Evolutionary conservation across 495 filamentous ascomycete species (phyloP), one percentile per base, ranked within the genome.

Genomic region (Tirmania nivea): DNA sequence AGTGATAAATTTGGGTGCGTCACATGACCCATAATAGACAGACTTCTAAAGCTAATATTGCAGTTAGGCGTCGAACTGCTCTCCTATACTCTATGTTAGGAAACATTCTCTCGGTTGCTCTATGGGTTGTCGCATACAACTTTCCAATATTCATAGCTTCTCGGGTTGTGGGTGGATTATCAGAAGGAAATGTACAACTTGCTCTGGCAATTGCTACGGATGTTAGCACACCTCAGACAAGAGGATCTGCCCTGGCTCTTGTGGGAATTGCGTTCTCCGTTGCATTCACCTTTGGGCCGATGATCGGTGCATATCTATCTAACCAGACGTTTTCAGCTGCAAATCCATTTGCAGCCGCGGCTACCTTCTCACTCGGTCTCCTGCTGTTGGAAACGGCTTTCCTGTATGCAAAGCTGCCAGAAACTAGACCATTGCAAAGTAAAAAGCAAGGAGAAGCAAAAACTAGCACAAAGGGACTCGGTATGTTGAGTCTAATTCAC

Each of bases 171-270:
- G 90, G 90, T 14, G 90, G 90, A 0, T 69, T 99, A 55, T 94
- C 87, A 51, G 90, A 99, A 65, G 92, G 88, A 25, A 99, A 99
- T 61, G 85, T 99, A 0, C 90, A 99, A 69, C 71, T 99, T 2
- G 92, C 92, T 17, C 87, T 86, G 52, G 92, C 92, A 42, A 99
- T 99, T 61, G 90, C 92, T 10, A 92, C 90, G 8, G 90, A 99
- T 67, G 83, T 99, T 55, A 90, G 83, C 54, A 85, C 90, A 60
- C 78, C 83, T 52, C 73, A 75, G 48, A 80, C 77, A 54, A 75
- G 90, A 21, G 85, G 86, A 1, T 78, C 83, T 14, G 94, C 92
- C 34, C 94, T 99, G 81, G 90, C 90, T 12, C 72, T 96, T 42
- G 86, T 99, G 12, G 90, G 90, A 35, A 89, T 80, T 37, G 96